Evolutionary conservation across 2,329 filamentous ascomycete species (phyloP).

Genomic region (Penicillium crustosum): DNA sequence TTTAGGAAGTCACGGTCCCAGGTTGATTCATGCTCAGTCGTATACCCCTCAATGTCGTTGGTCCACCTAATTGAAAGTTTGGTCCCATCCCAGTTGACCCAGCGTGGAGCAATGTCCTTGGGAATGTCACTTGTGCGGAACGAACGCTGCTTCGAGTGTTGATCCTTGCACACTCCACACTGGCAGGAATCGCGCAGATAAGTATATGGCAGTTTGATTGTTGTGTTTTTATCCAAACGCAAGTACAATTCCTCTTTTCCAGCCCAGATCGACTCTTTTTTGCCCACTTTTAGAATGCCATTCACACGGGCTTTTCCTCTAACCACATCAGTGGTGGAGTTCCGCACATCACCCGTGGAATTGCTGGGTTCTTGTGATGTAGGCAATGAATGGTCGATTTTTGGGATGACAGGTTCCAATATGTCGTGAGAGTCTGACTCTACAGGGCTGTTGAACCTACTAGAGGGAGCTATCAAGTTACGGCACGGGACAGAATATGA

Average conservation of each 20-base stretch:
- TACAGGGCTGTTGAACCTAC: slow-evolving; percentile 1
- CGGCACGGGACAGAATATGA: slow-evolving; percentile 4
- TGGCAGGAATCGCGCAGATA: slow-evolving; percentile 56
- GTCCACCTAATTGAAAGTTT: slow-evolving; percentile 62
- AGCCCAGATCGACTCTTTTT: background rate
- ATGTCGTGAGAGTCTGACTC: background rate
- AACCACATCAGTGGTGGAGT: background rate
- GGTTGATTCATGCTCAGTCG: slow-evolving; percentile 42
- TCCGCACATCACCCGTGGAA: background rate
- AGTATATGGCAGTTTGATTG: slow-evolving; percentile 8
- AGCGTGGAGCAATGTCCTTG: slow-evolving; percentile 42
- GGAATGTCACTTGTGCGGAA: slow-evolving; percentile 68
- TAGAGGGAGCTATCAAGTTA: slow-evolving; percentile 14
- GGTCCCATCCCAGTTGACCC: slow-evolving; percentile 37
- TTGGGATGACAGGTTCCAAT: background rate
- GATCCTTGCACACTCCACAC: slow-evolving; percentile 56
- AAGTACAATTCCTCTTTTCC: slow-evolving; percentile 6
- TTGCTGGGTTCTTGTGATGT: background rate
- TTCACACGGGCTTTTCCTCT: background rate
- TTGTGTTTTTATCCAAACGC: background rate
- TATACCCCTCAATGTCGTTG: slow-evolving; percentile 53
- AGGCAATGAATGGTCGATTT: too few species aligned
- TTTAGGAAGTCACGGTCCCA: slow-evolving; percentile 25
- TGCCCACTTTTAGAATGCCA: background rate
- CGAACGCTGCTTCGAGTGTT: slow-evolving; percentile 60